These are phyloP conservation scores for Neonectria neomacrospora DNA, from an alignment of 2,329 filamentous ascomycete species.

Conservation along the genomic window DNA sequence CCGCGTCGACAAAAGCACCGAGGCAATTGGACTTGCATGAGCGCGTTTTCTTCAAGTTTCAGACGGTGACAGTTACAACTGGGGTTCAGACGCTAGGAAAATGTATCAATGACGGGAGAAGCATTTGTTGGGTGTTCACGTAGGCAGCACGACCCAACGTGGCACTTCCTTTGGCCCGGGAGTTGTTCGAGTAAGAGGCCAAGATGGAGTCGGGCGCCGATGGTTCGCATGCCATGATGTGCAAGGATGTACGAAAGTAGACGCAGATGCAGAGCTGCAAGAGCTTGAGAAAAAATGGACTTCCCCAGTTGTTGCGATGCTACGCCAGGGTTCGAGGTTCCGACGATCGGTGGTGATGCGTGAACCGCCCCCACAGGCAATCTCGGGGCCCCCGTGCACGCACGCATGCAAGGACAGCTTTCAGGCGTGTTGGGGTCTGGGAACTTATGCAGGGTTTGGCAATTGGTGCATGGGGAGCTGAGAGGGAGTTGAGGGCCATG, in stretches of 20 bases:
- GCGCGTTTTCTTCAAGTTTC: constrained; percentile 5
- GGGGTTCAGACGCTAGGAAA: background rate
- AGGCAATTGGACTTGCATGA: background rate
- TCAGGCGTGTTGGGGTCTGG: background rate
- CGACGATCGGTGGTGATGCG: background rate
- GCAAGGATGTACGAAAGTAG: background rate
- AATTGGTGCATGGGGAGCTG: background rate
- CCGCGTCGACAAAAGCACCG: background rate
- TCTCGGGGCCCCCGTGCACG: background rate
- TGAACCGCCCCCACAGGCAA: background rate
- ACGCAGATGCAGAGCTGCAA: background rate
- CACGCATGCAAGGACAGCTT: background rate
- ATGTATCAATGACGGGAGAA: too few relatives aligned
- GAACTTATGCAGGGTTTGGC: background rate
- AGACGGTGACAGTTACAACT: constrained; percentile 8
- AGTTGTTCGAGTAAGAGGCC: background rate
- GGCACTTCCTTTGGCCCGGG: background rate
- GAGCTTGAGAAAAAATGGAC: background rate
- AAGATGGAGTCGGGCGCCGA: background rate
- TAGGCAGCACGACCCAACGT: background rate
- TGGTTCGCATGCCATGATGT: background rate
- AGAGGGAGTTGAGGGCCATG: background rate
- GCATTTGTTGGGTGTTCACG: too few relatives aligned
- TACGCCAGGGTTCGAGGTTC: background rate
- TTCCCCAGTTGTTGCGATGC: background rate